Evolutionary conservation across 179 eudicot genomes (phyloP).

Genomic region (Beta corolliflora): DNA sequence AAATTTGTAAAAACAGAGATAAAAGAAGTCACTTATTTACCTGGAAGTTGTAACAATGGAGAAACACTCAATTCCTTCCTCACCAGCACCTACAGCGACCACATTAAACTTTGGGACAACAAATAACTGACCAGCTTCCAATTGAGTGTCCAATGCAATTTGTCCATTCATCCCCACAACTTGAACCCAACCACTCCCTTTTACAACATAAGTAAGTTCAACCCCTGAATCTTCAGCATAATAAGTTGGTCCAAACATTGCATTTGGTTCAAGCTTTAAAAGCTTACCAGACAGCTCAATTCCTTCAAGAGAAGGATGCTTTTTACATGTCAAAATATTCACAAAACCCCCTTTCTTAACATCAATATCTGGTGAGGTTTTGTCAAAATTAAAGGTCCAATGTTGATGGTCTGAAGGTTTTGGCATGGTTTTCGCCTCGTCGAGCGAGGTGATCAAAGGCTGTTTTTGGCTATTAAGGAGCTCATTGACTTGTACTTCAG

Average conservation of each 20-base stretch:
- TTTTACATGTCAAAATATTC: not conserved
- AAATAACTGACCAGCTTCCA: slow-evolving; percentile 38
- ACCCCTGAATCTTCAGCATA: slow-evolving; percentile 28
- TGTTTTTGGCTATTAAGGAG: slow-evolving; percentile 28
- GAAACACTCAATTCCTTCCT: slow-evolving; percentile 43
- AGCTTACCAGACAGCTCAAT: slow-evolving; percentile 23
- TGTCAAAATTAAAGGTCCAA: not conserved
- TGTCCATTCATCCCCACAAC: slow-evolving; percentile 36
- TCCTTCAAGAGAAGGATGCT: slow-evolving; percentile 10
- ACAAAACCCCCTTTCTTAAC: slow-evolving; percentile 26
- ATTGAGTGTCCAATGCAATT: slow-evolving; percentile 23
- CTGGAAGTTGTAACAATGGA: slow-evolving; percentile 35
- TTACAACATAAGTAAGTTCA: slow-evolving; percentile 33
- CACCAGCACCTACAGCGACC: slow-evolving; percentile 24
- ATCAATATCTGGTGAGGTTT: not conserved
- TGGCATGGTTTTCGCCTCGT: slow-evolving; percentile 15
- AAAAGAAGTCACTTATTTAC: too few relatives aligned
- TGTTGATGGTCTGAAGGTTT: not conserved
- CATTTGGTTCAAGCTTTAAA: slow-evolving; percentile 32
- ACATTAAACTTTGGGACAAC: slow-evolving; percentile 41
- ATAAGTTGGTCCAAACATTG: slow-evolving; percentile 29
- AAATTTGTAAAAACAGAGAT: too few relatives aligned
- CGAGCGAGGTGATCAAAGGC: slow-evolving; percentile 29
- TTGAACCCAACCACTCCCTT: slow-evolving; percentile 47
- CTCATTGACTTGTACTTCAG: slow-evolving; percentile 21